Evolutionary conservation across 352 stramenopile genomes (phyloP), one percentile per base, ranked within the genome.

Genomic region (Phytopythium boreale): DNA sequence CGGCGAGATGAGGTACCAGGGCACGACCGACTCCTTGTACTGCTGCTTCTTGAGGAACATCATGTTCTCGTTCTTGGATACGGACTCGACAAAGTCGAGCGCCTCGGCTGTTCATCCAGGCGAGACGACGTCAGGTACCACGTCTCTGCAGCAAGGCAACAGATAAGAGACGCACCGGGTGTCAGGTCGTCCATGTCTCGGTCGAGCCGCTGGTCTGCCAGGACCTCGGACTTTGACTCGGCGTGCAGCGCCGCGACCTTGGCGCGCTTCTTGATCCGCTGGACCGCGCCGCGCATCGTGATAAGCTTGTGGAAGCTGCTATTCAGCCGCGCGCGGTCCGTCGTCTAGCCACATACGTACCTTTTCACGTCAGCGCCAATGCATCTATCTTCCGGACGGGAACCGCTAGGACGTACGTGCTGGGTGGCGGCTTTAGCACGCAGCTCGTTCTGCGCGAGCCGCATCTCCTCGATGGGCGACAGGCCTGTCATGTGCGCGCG

Each of bases 1-100:
- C 0, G 83, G 86, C n/a, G 81, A 92, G 44, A 92, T 87, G 58
- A 94, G 68, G 55, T 82, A 92, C 66, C 73, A 83, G 2, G 83
- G 86, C 15, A 98, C 82, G 39, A 63, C 92, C 15, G 80, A 86
- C 37, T 96, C 87, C 51, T 96, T 84, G 59, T 95, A 87, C 24
- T 88, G 83, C 51, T 92, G 76, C 47, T 89, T 83, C 57, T 88
- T 88, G 62, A 94, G 88, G 64, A 95, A 97, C 56, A 97, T 93
- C 56, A 95, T 89, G 56, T 89, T 85, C 44, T 88, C 87, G 20
- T 96, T 84, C 60, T 84, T 84, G 15, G 81, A 88, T 15, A 80
- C 83, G 2, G 77, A 77, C 67, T 92, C 82, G 24, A 92, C 86
- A 74, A 94, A 91, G 59, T 89, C 74, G 37, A 92, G 68, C 0